These are phyloP conservation scores for Colletotrichum spinosum DNA, from an alignment of 2,329 filamentous ascomycete genomes.

Conservation along the genomic window DNA sequence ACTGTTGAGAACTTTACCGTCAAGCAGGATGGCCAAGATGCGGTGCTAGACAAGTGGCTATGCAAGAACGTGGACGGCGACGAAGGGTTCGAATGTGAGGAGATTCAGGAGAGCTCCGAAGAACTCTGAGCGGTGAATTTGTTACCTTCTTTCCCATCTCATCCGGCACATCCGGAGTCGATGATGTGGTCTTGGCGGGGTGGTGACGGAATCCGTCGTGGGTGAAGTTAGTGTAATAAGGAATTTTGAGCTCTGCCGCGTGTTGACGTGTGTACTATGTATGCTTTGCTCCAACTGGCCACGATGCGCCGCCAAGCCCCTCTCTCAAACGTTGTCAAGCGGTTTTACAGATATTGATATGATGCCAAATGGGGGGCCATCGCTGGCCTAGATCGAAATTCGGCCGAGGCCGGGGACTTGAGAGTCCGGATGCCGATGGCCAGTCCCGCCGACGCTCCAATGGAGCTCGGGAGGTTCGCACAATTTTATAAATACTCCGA, in stretches of 20 bases:
- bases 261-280: slow-evolving; percentile 2
- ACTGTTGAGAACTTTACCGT: slow-evolving; percentile 43
- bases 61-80: slow-evolving; percentile 43
- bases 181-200: neutral
- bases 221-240: neutral
- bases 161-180: slow-evolving; percentile 22
- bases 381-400: slow-evolving; percentile 1
- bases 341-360: neutral
- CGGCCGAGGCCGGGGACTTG: slow-evolving; percentile 21
- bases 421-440: slow-evolving; percentile 19
- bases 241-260: neutral
- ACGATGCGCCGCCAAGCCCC: slow-evolving; percentile 5
- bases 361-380: neutral
- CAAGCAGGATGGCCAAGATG: slow-evolving; percentile 31
- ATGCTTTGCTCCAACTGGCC: slow-evolving; percentile 19
- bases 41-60: slow-evolving; percentile 41
- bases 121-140: neutral
- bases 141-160: neutral
- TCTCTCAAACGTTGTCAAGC: neutral
- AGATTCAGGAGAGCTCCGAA: slow-evolving; percentile 29
- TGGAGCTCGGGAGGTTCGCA: slow-evolving; percentile 1
- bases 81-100: slow-evolving; percentile 42
- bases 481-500: neutral
- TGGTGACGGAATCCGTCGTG: neutral
- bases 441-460: slow-evolving; percentile 1